Evolutionary conservation across 305 asterid species (phyloP).

Genomic region (Stenogyne calaminthoides): DNA sequence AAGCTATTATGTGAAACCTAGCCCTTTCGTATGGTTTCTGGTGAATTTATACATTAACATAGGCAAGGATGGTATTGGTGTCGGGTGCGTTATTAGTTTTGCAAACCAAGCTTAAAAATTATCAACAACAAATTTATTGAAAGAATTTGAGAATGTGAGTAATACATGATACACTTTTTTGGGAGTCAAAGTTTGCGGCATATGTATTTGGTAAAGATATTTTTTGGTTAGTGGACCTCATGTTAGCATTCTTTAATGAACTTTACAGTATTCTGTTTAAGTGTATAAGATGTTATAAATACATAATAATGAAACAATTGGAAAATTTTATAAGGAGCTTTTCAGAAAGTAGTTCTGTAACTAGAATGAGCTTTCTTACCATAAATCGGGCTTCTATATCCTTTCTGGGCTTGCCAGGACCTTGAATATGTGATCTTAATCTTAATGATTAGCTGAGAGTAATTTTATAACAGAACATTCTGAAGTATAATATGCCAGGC

Average conservation of each 20-base stretch:
- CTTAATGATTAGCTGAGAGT: neutral
- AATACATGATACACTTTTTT: neutral
- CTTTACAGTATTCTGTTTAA: neutral
- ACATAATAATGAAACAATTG: neutral
- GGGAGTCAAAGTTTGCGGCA: neutral
- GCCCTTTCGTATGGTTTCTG: slow-evolving; percentile 8
- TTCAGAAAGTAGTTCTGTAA: neutral
- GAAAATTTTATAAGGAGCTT: neutral
- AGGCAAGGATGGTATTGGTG: neutral
- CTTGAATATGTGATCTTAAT: slow-evolving; percentile 19
- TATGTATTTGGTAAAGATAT: neutral
- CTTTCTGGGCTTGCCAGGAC: slow-evolving; percentile 19
- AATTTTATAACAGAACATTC: neutral
- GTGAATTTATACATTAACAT: neutral
- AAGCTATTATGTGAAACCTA: slow-evolving; percentile 16
- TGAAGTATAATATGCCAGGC: slow-evolving; percentile 21
- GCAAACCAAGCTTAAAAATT: slow-evolving; percentile 1
- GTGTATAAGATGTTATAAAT: neutral
- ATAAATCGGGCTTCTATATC: neutral
- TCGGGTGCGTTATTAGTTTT: slow-evolving; percentile 1
- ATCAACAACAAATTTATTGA: neutral
- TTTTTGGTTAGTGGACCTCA: neutral
- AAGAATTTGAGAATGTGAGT: neutral
- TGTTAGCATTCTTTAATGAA: neutral
- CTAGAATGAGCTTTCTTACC: slow-evolving; percentile 10